These are phyloP conservation scores for Salix dunnii DNA, from an alignment of 345 rosid genomes.

Conservation along the genomic window DNA sequence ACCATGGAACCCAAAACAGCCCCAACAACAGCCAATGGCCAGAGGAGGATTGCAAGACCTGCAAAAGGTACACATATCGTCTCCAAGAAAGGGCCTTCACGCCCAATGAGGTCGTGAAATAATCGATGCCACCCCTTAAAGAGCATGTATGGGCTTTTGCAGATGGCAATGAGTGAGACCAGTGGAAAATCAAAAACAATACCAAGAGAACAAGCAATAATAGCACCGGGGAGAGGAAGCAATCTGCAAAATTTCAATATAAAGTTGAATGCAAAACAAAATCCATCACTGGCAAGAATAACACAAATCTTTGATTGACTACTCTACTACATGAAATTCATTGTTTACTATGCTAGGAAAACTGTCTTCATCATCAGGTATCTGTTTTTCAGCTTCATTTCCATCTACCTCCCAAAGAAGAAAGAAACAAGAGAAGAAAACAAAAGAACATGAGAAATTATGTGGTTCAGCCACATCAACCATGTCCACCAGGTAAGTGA, in stretches of 20 bases:
- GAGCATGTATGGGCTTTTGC: slow-evolving; percentile 87
- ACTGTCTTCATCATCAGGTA: neutral
- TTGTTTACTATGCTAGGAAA: neutral
- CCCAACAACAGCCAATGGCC: slow-evolving; percentile 94
- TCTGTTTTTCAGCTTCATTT: neutral
- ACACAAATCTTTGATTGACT: neutral
- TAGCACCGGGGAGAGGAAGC: slow-evolving; percentile 66
- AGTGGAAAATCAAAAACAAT: slow-evolving; percentile 59
- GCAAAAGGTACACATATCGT: slow-evolving; percentile 97
- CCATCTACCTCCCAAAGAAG: no score
- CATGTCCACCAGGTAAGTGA: no score
- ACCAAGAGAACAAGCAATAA: slow-evolving; percentile 60
- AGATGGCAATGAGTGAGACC: slow-evolving; percentile 66
- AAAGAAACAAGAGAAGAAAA: no score
- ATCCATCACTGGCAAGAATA: neutral
- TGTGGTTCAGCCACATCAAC: no score
- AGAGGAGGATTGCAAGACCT: slow-evolving; percentile 84
- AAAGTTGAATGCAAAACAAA: neutral
- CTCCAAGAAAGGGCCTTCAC: slow-evolving; percentile 98
- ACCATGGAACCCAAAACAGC: slow-evolving; percentile 73
- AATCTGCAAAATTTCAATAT: slow-evolving; percentile 42
- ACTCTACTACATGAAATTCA: neutral
- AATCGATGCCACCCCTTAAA: slow-evolving; percentile 94
- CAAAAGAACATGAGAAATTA: no score
- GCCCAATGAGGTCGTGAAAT: slow-evolving; percentile 84